Conservation (phyloP, 2,329 filamentous ascomycete genomes). For the Geoglossum cookeanum region DNA sequence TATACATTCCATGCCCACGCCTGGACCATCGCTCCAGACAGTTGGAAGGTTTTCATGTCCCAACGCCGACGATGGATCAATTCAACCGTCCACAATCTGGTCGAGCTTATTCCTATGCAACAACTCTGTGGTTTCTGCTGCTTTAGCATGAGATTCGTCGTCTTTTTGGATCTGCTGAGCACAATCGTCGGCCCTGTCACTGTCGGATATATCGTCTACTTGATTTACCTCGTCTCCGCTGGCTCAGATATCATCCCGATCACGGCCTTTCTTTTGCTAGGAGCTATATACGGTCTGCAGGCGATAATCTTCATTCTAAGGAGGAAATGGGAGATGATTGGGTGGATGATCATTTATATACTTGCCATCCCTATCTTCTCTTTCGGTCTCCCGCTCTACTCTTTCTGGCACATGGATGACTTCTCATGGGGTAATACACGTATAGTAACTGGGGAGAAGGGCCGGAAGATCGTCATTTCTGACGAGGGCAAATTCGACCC, state of each 20-base stretch:
- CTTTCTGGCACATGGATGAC: conserved; percentile 99
- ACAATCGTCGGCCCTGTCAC: conserved; percentile 86
- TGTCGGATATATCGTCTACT: conserved; percentile 72
- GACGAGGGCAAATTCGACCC: conserved; percentile 98
- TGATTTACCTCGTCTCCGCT: conserved; percentile 53
- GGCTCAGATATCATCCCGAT: conserved; percentile 51
- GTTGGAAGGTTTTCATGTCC: conserved; percentile 85
- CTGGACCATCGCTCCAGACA: conserved; percentile 93
- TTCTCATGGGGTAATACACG: conserved; percentile 99
- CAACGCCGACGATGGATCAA: conserved; percentile 99
- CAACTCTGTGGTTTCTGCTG: conserved; percentile 99
- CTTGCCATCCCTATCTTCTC: conserved; percentile 81
- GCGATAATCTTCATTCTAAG: conserved; percentile 92
- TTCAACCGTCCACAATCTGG: conserved; percentile 93
- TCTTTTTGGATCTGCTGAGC: conserved; percentile 82
- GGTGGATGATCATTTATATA: conserved; percentile 96
- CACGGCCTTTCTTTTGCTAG: conserved; percentile 77
- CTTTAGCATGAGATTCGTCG: conserved; percentile 97
- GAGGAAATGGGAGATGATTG: conserved; percentile 98
- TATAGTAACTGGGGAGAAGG: conserved; percentile 85
- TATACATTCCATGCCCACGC: conserved; percentile 84
- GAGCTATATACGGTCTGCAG: conserved; percentile 91
- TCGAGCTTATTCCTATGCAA: conserved; percentile 80
- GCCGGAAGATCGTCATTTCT: conserved; percentile 78
- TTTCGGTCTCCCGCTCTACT: conserved; percentile 73